Evolutionary conservation across 345 rosid species (phyloP), one percentile per base, ranked within the genome.

Genomic region (Ceriops decandra): DNA sequence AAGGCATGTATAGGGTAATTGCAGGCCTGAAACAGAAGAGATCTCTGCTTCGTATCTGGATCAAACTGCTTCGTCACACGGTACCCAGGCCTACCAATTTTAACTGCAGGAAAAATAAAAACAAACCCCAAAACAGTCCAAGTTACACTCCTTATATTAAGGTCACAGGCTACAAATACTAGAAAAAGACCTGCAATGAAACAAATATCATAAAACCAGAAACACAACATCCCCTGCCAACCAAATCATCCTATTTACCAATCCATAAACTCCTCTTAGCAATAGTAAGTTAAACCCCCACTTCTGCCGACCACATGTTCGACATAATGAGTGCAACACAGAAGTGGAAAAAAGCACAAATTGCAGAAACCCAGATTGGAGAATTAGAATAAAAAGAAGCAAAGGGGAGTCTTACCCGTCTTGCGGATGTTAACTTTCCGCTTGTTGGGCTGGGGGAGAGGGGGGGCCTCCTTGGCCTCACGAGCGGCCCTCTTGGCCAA

Each of bases 31-130:
- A 95, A 95, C 54, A 95, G 85, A 72, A 95, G 97, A 63, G 99
- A 89, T 62, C 97, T 85, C 72, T 95, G 99, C 78, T 91, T 87
- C 32, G 95, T 79, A 66, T 95, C 99, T 0, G 89, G 88, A 79
- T 95, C 99, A 59, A 81, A 95, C 73, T 95, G 99, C 80, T 95
- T 95, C 4, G 99, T 95, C 70, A 95, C 99, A 6, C 96, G 80
- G 65, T 95, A 95, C 36, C 97, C 99, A 70, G 99, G 99, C 76
- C 99, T 85, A 36, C 99, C 99, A 70, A 95, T 95, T 81, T 95
- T 95, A 64, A 95, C 97, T 91, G 83, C 85, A 82, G 16, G 7
- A 21, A 31, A 52, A 52, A 26, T 47, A 57, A 57, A 59, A 32
- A 63, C 9, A 28, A n/a, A 72, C 42, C 30, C 10, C 46, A 11